Percentiles rank a stretch among this genome's conserved stretches.
These are phyloP conservation scores for Blastobotrys terrestris DNA, from an alignment of 805 yeast species.

Conservation along the genomic window DNA sequence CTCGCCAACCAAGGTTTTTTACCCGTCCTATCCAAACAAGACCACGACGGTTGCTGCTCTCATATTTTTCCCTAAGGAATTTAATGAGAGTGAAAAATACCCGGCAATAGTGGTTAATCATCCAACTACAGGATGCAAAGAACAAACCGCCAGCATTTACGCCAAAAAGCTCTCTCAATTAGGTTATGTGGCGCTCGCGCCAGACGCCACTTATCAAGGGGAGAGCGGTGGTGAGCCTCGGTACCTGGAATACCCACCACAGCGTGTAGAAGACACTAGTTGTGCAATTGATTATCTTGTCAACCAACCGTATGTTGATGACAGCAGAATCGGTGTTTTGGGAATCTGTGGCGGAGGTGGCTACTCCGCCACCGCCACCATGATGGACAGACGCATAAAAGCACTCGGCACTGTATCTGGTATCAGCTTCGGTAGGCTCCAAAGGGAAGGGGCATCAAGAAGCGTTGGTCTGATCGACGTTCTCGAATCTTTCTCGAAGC, in stretches of 20 bases:
- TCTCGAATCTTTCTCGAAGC: neutral
- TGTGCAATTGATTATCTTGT: conserved; percentile 9
- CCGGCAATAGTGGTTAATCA: conserved; percentile 12
- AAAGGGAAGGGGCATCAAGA: neutral
- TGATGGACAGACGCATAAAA: conserved; percentile 11
- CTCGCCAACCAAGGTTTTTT: neutral
- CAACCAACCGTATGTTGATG: conserved; percentile 4
- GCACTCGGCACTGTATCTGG: conserved; percentile 10
- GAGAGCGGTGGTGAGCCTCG: conserved; percentile 15
- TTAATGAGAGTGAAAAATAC: conserved; percentile 9
- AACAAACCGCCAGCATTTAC: conserved; percentile 14
- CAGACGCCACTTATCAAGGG: conserved; percentile 16
- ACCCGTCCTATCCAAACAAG: neutral
- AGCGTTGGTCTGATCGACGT: no score
- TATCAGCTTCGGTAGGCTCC: conserved; percentile 10
- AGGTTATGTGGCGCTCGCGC: conserved; percentile 11
- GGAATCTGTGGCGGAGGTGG: conserved; percentile 18
- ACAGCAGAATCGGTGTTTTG: conserved; percentile 9
- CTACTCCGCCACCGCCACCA: conserved; percentile 12
- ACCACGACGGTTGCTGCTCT: conserved; percentile 1
- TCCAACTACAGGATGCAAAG: conserved; percentile 14
- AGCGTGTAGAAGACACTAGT: conserved; percentile 13
- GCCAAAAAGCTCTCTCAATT: conserved; percentile 9
- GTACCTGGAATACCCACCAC: conserved; percentile 11
- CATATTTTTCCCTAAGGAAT: conserved; percentile 5